phyloP scores from a whole-genome alignment of 805 yeast genomes.

The Dipodascus albidus region DNA sequence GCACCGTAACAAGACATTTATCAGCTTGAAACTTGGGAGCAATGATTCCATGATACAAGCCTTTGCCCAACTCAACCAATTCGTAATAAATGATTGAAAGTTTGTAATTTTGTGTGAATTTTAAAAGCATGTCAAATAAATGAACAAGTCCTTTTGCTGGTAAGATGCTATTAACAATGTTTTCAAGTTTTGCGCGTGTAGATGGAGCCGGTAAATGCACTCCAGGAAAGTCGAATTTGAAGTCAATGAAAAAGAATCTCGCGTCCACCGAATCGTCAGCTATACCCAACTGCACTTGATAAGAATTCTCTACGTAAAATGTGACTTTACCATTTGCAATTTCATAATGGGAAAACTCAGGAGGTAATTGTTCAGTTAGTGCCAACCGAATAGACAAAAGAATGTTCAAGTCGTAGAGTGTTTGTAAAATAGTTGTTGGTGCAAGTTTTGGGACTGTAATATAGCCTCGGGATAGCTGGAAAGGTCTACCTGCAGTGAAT shows the following conservation, averaged over 20 bases:
- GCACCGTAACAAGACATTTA: constrained; percentile 40
- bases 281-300: constrained; percentile 69
- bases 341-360: constrained; percentile 46
- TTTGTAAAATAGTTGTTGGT: constrained; percentile 44
- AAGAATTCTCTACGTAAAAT: constrained; percentile 51
- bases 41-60: constrained; percentile 49
- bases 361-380: constrained; percentile 44
- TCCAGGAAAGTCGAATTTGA: constrained; percentile 44
- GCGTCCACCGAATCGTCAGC: constrained; percentile 48
- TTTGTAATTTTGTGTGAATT: constrained; percentile 53
- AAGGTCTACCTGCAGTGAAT: constrained; percentile 64
- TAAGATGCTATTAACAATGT: constrained; percentile 42
- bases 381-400: constrained; percentile 68
- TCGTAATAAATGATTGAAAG: constrained; percentile 50
- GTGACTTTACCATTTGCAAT: constrained; percentile 69
- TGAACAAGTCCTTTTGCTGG: constrained; percentile 36
- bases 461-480: constrained; percentile 52
- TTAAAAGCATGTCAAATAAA: constrained; percentile 44
- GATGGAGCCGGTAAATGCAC: constrained; percentile 22
- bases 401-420: constrained; percentile 59
- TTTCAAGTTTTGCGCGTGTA: constrained; percentile 38
- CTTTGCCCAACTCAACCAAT: constrained; percentile 38
- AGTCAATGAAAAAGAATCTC: constrained; percentile 70
- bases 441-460: constrained; percentile 39
- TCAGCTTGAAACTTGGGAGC: constrained; percentile 47